A percentile compares a stretch with the other conserved stretches of the same genome.
These are phyloP conservation scores for Gloeophyllum trabeum DNA, from an alignment of 768 basidiomycete species.

Conservation along the genomic window DNA sequence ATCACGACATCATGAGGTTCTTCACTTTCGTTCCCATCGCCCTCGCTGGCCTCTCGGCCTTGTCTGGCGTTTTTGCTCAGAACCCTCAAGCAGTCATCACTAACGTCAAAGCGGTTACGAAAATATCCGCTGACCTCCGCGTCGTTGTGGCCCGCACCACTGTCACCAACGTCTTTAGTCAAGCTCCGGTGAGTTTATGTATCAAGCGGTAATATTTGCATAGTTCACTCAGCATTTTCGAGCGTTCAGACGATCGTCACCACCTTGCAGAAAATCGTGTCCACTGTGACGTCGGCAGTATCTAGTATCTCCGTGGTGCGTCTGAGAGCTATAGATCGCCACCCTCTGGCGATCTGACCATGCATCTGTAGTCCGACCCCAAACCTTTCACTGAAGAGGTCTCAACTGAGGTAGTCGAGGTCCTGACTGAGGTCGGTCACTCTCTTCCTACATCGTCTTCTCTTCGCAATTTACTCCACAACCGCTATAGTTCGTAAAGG, in stretches of 20 bases:
- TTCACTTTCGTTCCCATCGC: not conserved
- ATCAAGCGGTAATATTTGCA: too few species aligned
- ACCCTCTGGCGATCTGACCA: too few species aligned
- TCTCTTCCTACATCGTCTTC: not conserved
- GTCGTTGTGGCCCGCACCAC: not conserved
- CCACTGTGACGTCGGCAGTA: too few species aligned
- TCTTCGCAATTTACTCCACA: not conserved
- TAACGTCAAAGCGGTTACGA: not conserved
- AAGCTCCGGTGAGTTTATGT: not conserved
- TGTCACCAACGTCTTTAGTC: not conserved
- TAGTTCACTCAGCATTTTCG: too few species aligned
- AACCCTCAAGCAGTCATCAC: not conserved
- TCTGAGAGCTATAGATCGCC: too few species aligned
- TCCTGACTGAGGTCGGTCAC: not conserved
- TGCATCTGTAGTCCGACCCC: not conserved
- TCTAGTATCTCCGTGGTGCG: too few species aligned
- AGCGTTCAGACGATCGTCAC: too few species aligned
- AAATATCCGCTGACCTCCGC: not conserved
- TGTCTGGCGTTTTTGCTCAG: not conserved
- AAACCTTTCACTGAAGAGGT: not conserved
- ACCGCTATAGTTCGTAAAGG: not conserved
- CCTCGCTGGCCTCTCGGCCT: not conserved
- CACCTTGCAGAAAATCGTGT: too few species aligned
- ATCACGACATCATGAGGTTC: not conserved
- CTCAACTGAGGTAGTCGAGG: not conserved